These are phyloP conservation scores for Solanum pimpinellifolium DNA, from an alignment of 257 asterid genomes.

Conservation along the genomic window DNA sequence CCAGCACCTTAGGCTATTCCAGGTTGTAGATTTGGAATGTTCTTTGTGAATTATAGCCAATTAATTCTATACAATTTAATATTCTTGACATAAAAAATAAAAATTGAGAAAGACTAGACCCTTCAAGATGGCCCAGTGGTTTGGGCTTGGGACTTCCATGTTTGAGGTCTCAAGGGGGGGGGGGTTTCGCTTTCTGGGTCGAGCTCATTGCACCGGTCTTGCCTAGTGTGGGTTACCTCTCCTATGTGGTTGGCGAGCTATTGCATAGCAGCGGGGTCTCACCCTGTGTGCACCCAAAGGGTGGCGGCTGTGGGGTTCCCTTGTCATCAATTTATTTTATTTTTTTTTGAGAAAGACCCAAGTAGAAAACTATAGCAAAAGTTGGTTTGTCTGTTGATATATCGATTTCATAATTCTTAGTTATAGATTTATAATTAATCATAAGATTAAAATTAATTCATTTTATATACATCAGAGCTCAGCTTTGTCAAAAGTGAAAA, in stretches of 20 bases:
- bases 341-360: background rate
- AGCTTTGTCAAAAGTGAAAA: background rate
- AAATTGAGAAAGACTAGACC: background rate
- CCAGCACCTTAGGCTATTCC: background rate
- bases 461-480: background rate
- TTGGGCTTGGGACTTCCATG: background rate
- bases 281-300: background rate
- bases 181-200: background rate
- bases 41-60: background rate
- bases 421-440: background rate
- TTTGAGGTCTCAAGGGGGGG: background rate
- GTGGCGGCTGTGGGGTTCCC: background rate
- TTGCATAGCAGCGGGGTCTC: background rate
- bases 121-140: background rate
- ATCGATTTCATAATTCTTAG: background rate
- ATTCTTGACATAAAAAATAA: background rate
- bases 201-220: background rate
- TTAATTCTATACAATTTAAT: no score
- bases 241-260: background rate
- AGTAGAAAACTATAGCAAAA: background rate
- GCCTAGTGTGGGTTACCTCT: background rate
- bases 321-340: no score
- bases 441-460: no score
- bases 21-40: background rate
- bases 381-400: background rate